Base-by-base conservation (phyloP, 192 early-diverging fungal genomes). In the Coemansia sp. region DNA sequence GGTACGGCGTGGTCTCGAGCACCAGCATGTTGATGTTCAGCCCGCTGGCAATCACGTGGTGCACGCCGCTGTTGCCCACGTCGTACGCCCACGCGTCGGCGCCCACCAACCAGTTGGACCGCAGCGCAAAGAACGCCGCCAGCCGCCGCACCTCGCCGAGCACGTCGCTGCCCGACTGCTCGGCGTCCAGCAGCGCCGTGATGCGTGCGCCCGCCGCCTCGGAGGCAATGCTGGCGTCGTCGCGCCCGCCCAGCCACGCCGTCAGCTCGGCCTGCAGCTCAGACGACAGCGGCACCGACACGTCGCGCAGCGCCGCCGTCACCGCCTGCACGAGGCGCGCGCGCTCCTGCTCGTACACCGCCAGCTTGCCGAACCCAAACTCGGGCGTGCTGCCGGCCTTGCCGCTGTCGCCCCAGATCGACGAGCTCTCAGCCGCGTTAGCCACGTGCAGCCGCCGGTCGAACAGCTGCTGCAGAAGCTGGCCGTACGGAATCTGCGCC, bases 21-120 rank as follows among this genome's bases (percentile, higher is more conserved):
- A 96, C 86, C 34, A 98, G 79, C 76, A 98, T 84, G 72, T 95
- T 96, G 65, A 98, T 80, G 73, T 93, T 87, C 40, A 91, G 82
- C 12, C 86, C 84, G 52, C 86, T 88, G 19, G 91, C 75, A 41
- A 98, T 84, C 19, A 95, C 86, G 61, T 94, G 91, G 79, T 98
- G 93, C 46, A 98, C 87, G 53, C 92, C 93, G 62, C 86, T 89
- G 80, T 82, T 81, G 39, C 90, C 92, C 57, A 96, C 72, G 77
- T 96, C 93, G 74, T 89, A 90, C 34, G 91, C 79, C 85, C 94
- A 89, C 21, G 78, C 66, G 63, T 95, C 95, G 14, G 89, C 92
- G 41, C 92, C 95, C 49, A 98, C 70, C 48, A 98, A 62, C 95
- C 95, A 98, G 62, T 86, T 83, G 5, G 93, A 88, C 19, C 84